Evolutionary conservation across 1,284 basidiomycete species (phyloP).

Genomic region (Athelia psychrophila): DNA sequence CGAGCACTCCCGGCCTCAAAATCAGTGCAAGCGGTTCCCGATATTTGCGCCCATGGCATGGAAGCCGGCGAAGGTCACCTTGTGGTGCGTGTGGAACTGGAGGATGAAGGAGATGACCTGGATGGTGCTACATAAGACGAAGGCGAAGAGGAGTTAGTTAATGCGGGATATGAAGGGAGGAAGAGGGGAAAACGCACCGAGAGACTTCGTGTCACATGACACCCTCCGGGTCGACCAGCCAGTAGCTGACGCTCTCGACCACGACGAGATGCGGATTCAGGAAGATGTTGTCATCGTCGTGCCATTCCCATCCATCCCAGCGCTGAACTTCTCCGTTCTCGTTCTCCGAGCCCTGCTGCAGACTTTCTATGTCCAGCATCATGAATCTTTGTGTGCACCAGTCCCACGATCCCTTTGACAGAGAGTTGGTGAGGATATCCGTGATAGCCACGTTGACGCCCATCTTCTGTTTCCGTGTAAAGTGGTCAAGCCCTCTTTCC

Average conservation of each 20-base stretch:
- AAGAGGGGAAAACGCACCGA: no score
- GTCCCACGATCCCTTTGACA: constrained; percentile 34
- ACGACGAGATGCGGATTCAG: no score
- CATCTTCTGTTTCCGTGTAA: constrained; percentile 36
- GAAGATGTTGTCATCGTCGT: no score
- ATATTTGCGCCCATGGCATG: constrained; percentile 45
- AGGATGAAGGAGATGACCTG: constrained; percentile 22
- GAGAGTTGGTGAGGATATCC: constrained; percentile 38
- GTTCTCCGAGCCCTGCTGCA: constrained; percentile 36
- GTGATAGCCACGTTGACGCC: constrained; percentile 35
- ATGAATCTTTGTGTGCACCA: constrained; percentile 33
- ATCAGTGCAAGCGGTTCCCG: constrained; percentile 46
- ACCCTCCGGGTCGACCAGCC: no score
- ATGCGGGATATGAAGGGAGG: no score
- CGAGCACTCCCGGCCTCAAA: constrained; percentile 42
- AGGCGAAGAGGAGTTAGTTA: no score
- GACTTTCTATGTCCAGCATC: no score
- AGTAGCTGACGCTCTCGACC: no score
- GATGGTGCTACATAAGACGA: no score
- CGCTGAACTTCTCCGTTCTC: no score
- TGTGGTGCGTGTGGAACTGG: constrained; percentile 42
- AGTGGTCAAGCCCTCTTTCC: constrained; percentile 39
- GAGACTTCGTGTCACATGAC: no score
- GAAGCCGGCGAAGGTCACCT: constrained; percentile 33
- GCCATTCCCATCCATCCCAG: no score